Evolutionary conservation across 2,329 filamentous ascomycete species (phyloP), one percentile per base, ranked within the genome.

Genomic region (Myriangium duriaei): DNA sequence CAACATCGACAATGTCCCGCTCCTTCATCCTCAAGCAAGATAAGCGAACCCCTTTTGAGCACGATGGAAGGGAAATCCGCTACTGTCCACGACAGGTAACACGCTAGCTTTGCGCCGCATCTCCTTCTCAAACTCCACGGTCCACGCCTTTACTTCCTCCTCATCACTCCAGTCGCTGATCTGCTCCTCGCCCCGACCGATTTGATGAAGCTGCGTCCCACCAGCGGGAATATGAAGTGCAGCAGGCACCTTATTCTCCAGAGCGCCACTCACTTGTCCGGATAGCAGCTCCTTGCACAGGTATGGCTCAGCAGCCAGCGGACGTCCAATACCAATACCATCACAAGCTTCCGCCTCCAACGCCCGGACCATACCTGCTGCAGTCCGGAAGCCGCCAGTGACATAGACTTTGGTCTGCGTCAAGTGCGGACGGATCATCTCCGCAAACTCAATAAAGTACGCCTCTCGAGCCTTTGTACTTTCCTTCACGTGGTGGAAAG

Each of bases 381-480:
- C 50, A 1, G 53, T 53, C 3, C 48, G 47, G 34, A 55, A 54
- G n/a, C 52, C 51, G 4, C 51, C 51, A 2, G 52, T 55, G 1
- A 55, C 51, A 36, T 54, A 55, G 14, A 51, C 43, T 36, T 51
- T 50, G 2, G 52, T 56, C 39, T 55, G 46, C 30, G 47, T 52
- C 7, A 56, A 42, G 11, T 47, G 32, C 5, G 52, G 51, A 13
- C 44, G 39, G 30, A 56, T 47, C 40, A 47, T 41, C 28, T 54
- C 48, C n/a, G 52, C 51, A 19, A 51, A 54, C 32, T 54, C 49
- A 18, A 53, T 49, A 34, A 53, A 55, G 41, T 50, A 52, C 11
- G 43, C 45, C 34, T 55, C 52, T 26, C 52, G 41, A 10, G 40
- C 43, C 33, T 47, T 50, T 2, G 52, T 54, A 16, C 41, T 45